These are phyloP conservation scores for Colletotrichum sp. DNA, from an alignment of 2,329 filamentous ascomycete species.

Conservation along the genomic window DNA sequence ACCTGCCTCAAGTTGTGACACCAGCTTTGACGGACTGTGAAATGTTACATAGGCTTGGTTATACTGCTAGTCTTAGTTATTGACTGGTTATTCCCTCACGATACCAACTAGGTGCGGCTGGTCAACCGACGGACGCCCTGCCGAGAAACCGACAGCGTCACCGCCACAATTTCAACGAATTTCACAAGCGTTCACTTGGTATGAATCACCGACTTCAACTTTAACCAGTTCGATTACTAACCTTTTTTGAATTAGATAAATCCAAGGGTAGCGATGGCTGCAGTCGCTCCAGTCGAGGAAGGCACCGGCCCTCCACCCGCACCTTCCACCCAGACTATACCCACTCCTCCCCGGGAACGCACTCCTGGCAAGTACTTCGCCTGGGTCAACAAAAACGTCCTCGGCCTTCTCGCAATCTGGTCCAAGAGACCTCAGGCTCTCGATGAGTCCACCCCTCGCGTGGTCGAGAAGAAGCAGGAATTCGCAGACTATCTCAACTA, in stretches of 20 bases:
- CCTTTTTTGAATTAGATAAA: neutral
- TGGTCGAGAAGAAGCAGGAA: neutral
- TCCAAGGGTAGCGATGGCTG: neutral
- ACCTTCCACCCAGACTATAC: neutral
- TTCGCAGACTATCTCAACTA: neutral
- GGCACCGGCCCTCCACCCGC: neutral
- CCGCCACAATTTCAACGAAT: neutral
- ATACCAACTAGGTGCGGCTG: neutral
- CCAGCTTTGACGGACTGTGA: neutral
- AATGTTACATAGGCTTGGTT: neutral
- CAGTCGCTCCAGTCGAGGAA: neutral
- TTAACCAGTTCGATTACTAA: neutral
- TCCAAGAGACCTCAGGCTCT: neutral
- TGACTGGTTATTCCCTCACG: neutral
- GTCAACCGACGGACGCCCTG: neutral
- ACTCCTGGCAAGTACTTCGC: neutral
- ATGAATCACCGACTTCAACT: neutral
- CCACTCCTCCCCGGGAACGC: neutral
- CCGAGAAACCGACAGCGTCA: neutral
- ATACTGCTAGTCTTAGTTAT: accelerated
- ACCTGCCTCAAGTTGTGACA: neutral
- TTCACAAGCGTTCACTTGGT: neutral
- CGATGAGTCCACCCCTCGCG: neutral
- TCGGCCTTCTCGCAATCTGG: neutral
- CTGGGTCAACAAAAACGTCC: neutral